phyloP scores from a whole-genome alignment of 495 filamentous ascomycete species.

The Apodospora peruviana region DNA sequence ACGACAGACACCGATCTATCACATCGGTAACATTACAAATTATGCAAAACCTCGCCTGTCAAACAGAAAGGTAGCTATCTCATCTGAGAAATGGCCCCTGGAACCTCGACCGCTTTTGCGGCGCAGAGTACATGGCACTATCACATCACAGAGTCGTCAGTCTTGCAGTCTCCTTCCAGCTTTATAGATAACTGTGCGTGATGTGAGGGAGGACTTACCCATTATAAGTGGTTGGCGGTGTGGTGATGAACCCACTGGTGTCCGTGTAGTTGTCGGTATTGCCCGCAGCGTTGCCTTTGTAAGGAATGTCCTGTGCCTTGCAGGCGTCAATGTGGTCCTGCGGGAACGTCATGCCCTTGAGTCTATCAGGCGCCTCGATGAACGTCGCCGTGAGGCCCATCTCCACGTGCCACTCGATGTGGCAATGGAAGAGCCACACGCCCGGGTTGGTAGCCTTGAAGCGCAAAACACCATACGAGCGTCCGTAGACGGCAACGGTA shows the following conservation, averaged over 20 bases:
- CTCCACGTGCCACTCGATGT: slow-evolving; percentile 75
- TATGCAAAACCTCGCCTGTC: too few species aligned
- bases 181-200: too few species aligned
- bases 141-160: not conserved
- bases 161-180: too few species aligned
- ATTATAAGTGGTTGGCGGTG: slow-evolving; percentile 32
- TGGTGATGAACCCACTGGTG: slow-evolving; percentile 46
- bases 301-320: slow-evolving; percentile 41
- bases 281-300: slow-evolving; percentile 68
- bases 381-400: slow-evolving; percentile 66
- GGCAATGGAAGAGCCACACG: slow-evolving; percentile 77
- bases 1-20: too few species aligned
- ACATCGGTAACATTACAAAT: too few species aligned
- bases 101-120: too few species aligned
- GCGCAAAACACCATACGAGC: slow-evolving; percentile 52
- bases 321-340: slow-evolving; percentile 56
- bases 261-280: slow-evolving; percentile 59
- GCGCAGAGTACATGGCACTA: slow-evolving; percentile 6
- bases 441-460: slow-evolving; percentile 66
- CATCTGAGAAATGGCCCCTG: too few species aligned
- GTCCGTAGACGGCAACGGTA: slow-evolving; percentile 47
- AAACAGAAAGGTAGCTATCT: too few species aligned
- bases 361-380: slow-evolving; percentile 60
- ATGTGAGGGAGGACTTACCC: slow-evolving; percentile 25
- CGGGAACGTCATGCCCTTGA: slow-evolving; percentile 59